Base-by-base conservation (phyloP, 2,329 filamentous ascomycete species). In the Paraconiothyrium brasiliense region DNA sequence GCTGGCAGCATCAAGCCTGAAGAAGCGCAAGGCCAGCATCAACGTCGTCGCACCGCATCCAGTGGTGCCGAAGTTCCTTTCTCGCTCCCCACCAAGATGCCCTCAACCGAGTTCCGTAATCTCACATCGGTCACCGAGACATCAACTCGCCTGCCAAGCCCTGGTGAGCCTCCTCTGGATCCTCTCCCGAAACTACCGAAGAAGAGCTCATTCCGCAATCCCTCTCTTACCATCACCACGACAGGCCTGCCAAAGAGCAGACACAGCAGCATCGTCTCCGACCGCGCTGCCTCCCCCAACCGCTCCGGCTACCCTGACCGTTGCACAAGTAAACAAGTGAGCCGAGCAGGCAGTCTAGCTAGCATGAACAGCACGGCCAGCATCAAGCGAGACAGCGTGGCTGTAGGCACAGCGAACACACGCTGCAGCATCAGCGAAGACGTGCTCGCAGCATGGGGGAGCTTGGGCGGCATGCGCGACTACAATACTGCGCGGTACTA, bases 401-500 rank as follows among this genome's bases (percentile, higher is more conserved):
- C 52, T 10, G 52, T 63, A 4, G 59, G 66, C 20, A 60, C 61
- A 24, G 51, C 60, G 4, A 72, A 60, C 30, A 66, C 68, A 20
- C 60, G 76, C 16, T 76, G 74, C 50, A 82, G 80, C 60, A 80
- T 82, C 4, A 80, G 79, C 46, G 81, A 82, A 35, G 82, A 84
- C 63, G 79, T 84, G 8, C 68, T 83, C 32, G 80, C 80, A 58
- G 81, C 81, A 16, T 84, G 81, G 81, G 79, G 79, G 11, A 81
- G 78, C 59, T 62, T 84, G 27, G 82, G 82, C 8, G 81, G 81
- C 14, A 72, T 74, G 52, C 55, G 67, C 22, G 62, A 67, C 14
- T 64, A 61, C 47, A 51, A 64, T 20, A 51, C 24, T 10, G 54
- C 54, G n/a, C 54, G 54, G 7, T 56, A 20, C n/a, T 56, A 56